These are phyloP conservation scores for Fonsecaea multimorphosa DNA, from an alignment of 2,329 filamentous ascomycete species.

Conservation along the genomic window DNA sequence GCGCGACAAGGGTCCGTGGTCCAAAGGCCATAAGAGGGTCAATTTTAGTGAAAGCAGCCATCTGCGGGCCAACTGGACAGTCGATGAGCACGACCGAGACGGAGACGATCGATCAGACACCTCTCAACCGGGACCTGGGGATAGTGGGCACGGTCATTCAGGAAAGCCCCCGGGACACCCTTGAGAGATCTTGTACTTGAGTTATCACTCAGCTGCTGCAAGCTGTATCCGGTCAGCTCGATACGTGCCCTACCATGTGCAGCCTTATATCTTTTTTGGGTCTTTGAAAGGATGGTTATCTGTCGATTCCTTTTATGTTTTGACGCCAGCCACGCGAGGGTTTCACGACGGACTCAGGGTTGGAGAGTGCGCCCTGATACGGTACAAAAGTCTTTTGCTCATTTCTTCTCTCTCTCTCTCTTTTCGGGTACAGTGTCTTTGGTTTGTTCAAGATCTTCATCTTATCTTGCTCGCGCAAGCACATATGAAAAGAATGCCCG, in stretches of 20 bases:
- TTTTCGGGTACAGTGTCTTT: neutral
- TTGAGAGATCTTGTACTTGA: conserved; percentile 18
- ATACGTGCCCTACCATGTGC: neutral
- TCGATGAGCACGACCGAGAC: conserved; percentile 29
- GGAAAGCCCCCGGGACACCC: conserved; percentile 37
- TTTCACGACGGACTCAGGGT: conserved; percentile 1
- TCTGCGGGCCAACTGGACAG: conserved; percentile 28
- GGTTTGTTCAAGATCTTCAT: neutral
- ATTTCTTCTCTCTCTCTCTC: neutral
- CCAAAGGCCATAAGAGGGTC: conserved; percentile 37
- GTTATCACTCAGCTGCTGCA: neutral
- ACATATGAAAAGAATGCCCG: neutral
- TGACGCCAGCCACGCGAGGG: neutral
- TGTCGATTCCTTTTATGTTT: neutral
- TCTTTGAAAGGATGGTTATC: neutral
- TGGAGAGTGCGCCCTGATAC: neutral
- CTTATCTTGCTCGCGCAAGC: conserved; percentile 1
- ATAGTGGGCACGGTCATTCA: conserved; percentile 20
- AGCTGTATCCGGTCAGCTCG: conserved; percentile 2
- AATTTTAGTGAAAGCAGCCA: conserved; percentile 39
- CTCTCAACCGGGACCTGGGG: conserved; percentile 21
- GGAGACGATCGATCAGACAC: conserved; percentile 28
- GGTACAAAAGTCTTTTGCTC: conserved; percentile 6
- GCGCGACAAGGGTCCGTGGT: conserved; percentile 22
- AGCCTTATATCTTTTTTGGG: neutral